Evolutionary conservation across 257 asterid genomes (phyloP).

Genomic region (Nicotiana paniculata): DNA sequence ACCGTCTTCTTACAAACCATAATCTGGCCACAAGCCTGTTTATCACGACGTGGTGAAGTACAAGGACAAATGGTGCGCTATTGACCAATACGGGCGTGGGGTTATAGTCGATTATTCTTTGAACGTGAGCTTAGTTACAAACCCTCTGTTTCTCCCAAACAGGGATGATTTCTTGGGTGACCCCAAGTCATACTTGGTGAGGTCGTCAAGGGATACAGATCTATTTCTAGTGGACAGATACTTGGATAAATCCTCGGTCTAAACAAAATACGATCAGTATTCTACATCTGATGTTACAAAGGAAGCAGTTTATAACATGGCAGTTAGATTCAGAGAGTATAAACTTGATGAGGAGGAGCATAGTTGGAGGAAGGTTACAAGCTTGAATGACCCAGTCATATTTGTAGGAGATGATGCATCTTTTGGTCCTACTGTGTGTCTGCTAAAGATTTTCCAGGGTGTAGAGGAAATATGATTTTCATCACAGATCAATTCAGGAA

Average conservation of each 20-base stretch:
- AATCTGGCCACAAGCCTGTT: not conserved
- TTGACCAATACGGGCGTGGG: not conserved
- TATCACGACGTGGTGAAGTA: constrained; percentile 7
- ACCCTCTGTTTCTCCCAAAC: not conserved
- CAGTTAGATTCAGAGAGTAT: not conserved
- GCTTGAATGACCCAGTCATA: not conserved
- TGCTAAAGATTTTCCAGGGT: not conserved
- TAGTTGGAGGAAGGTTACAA: not conserved
- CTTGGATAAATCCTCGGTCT: not conserved
- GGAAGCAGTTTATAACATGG: not conserved
- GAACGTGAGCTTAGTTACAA: not conserved
- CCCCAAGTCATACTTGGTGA: not conserved
- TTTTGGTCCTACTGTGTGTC: not conserved
- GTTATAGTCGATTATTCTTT: not conserved
- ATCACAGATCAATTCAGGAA: not conserved
- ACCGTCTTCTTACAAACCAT: not conserved
- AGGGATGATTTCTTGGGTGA: not conserved
- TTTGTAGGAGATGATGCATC: not conserved
- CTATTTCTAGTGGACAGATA: constrained; percentile 5
- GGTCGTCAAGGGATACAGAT: not conserved
- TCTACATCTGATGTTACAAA: not conserved
- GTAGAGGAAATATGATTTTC: not conserved
- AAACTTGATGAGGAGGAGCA: not conserved
- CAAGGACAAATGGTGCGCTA: not conserved
- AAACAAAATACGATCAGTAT: not conserved